Conservation (phyloP, 371 early-diverging fungal species). For the Zychaea mexicana region DNA sequence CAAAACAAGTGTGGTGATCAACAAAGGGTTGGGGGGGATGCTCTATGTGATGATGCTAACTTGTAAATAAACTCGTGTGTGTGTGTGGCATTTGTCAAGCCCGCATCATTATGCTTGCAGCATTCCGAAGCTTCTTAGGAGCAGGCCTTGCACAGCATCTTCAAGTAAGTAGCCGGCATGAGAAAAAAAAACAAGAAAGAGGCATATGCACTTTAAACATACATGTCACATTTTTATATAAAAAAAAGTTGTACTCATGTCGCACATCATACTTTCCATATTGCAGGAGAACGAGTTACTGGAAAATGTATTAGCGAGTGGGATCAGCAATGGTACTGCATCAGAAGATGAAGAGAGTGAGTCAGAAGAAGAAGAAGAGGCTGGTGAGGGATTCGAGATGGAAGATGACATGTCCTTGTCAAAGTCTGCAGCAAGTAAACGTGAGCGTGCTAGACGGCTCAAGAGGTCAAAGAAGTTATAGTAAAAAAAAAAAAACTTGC, state of each 20-base stretch:
- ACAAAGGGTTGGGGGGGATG: no score
- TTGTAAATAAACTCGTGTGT: no score
- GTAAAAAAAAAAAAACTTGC: background rate
- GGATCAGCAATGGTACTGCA: background rate
- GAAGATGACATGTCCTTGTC: conserved; percentile 10
- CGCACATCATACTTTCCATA: background rate
- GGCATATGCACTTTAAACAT: background rate
- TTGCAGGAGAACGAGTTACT: conserved; percentile 18
- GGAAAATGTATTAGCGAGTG: conserved; percentile 10
- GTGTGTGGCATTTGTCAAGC: no score
- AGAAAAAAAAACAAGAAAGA: background rate
- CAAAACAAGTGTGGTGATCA: background rate
- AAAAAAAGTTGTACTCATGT: background rate
- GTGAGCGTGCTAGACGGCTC: conserved; percentile 13
- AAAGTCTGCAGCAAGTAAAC: conserved; percentile 11
- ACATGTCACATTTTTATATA: no score
- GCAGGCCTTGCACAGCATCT: conserved; percentile 46
- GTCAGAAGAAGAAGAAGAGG: conserved; percentile 6
- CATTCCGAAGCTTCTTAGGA: conserved; percentile 34
- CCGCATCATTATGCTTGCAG: conserved; percentile 37
- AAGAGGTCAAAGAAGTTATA: conserved; percentile 7
- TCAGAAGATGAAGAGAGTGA: conserved; percentile 5
- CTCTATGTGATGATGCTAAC: background rate
- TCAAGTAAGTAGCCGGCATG: conserved; percentile 14
- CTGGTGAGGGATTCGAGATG: conserved; percentile 7